phyloP scores from a whole-genome alignment of 768 basidiomycete species.

The Lyophyllum shimeji region DNA sequence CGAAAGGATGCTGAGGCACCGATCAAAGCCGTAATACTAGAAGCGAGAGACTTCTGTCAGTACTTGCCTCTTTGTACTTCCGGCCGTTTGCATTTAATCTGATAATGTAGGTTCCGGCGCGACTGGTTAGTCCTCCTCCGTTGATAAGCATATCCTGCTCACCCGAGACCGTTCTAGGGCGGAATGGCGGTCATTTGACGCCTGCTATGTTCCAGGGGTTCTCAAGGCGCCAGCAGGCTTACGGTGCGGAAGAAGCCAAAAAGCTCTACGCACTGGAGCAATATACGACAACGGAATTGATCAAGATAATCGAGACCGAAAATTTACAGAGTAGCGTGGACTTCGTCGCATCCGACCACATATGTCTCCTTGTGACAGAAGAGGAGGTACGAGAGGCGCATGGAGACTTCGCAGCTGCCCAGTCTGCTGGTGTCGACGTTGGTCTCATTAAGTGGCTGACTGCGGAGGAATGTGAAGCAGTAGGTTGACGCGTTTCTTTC shows the following conservation, averaged over 20 bases:
- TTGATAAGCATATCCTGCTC: not conserved
- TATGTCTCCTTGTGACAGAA: constrained; percentile 47
- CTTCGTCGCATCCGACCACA: constrained; percentile 56
- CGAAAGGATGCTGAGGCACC: constrained; percentile 16
- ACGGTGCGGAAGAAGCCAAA: constrained; percentile 55
- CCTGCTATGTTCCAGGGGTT: constrained; percentile 51
- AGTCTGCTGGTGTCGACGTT: constrained; percentile 48
- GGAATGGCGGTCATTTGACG: constrained; percentile 79
- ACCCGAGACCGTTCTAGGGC: constrained; percentile 38
- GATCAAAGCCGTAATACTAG: constrained; percentile 63
- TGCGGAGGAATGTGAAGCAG: constrained; percentile 46
- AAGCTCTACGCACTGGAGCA: constrained; percentile 56
- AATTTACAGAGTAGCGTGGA: constrained; percentile 54
- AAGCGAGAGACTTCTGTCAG: constrained; percentile 87
- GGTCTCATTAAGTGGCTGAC: constrained; percentile 44
- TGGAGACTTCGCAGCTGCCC: constrained; percentile 54
- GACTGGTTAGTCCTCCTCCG: constrained; percentile 50
- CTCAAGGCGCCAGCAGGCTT: constrained; percentile 27
- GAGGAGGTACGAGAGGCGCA: constrained; percentile 37
- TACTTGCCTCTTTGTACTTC: constrained; percentile 12
- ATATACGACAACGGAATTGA: constrained; percentile 48
- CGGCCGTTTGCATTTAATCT: constrained; percentile 1
- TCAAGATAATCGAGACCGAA: constrained; percentile 45
- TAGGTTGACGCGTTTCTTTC: constrained; percentile 23
- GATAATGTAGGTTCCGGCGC: constrained; percentile 63